Evolutionary conservation across 169 alveolate genomes (phyloP), one percentile per base, ranked within the genome.

Genomic region (Cryptosporidium xiaoi): DNA sequence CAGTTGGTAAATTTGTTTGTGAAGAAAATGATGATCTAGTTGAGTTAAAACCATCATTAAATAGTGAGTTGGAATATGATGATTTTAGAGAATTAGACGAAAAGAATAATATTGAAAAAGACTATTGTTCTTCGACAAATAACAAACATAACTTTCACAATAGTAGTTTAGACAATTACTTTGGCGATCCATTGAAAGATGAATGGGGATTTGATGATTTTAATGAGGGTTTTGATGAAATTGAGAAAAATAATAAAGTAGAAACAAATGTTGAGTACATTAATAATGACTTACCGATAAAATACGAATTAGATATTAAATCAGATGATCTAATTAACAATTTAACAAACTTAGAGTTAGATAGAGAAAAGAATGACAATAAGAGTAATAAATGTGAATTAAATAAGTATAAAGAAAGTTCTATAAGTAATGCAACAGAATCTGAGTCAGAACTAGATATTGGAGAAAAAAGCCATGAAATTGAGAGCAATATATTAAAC

Each of bases 121-220:
- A 65, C 5, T 1, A 16, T n/a, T 40, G 13, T 40, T 0, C 10
- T 40, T 40, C 48, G 0, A 1, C 0, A 40, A 40, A 40, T 8
- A 40, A 8, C 48, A 40, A 40, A 6, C 4, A 40, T 40, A 6
- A 40, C 10, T 40, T 40, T 40, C 13, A 40, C 10, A 3, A 8
- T 40, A 1, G 48, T 8, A 8, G 10, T 8, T 40, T 40, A 3
- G 10, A 8, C 4, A 8, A 8, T 15, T 10, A 40, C 5, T 10
- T 12, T 5, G 44, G 40, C 20, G 44, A 20, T 20, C 7, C 20
- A 31, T 12, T 20, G 13, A 31, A 29, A 60, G 67, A 36, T n/a
- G 58, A 65, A n/a, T 65, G 36, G 77, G 46, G 46, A 8, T 27
- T 24, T 66, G 64, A 66, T 34, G 20, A 44, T 24, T 46, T 50